phyloP scores from a whole-genome alignment of 371 early-diverging fungal species.

The Mortierella sp. region DNA sequence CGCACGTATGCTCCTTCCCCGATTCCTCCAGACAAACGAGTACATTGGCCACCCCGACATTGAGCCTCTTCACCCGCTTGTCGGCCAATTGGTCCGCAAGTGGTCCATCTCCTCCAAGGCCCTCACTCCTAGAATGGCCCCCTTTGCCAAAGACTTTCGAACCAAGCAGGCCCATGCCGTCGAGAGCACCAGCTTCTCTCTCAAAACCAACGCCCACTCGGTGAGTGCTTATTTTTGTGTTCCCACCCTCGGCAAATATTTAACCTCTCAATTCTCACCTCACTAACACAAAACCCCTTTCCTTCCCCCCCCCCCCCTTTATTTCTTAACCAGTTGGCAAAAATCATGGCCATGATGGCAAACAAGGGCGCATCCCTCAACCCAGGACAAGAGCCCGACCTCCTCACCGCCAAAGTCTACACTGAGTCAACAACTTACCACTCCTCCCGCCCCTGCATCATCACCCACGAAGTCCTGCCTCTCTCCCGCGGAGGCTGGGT shows the following conservation, averaged over 20 bases:
- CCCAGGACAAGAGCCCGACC: conserved; percentile 59
- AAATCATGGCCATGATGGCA: conserved; percentile 76
- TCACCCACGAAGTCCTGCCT: conserved; percentile 37
- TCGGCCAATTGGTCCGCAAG: conserved; percentile 34
- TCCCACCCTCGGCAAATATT: neutral
- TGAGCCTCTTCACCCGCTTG: conserved; percentile 31
- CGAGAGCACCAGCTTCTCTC: conserved; percentile 61
- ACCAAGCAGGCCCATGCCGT: conserved; percentile 39
- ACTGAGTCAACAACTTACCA: conserved; percentile 35
- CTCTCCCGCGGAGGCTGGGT: conserved; percentile 54
- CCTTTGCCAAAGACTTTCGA: conserved; percentile 39
- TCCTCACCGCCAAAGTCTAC: conserved; percentile 53
- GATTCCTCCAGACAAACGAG: conserved; percentile 43
- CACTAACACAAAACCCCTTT: neutral
- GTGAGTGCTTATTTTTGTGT: conserved; percentile 51
- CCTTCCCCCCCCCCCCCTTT: neutral
- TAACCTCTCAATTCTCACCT: neutral
- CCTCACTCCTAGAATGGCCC: conserved; percentile 39
- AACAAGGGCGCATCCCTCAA: conserved; percentile 69
- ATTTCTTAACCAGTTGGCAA: conserved; percentile 61
- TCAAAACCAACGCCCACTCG: conserved; percentile 71
- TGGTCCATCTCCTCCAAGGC: conserved; percentile 38
- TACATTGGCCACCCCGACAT: conserved; percentile 31
- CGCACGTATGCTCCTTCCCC: conserved; percentile 61
- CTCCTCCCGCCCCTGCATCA: conserved; percentile 20